Evolutionary conservation across 2,329 filamentous ascomycete genomes (phyloP), one percentile per base, ranked within the genome.

Genomic region (Rasamsonia emersonii): DNA sequence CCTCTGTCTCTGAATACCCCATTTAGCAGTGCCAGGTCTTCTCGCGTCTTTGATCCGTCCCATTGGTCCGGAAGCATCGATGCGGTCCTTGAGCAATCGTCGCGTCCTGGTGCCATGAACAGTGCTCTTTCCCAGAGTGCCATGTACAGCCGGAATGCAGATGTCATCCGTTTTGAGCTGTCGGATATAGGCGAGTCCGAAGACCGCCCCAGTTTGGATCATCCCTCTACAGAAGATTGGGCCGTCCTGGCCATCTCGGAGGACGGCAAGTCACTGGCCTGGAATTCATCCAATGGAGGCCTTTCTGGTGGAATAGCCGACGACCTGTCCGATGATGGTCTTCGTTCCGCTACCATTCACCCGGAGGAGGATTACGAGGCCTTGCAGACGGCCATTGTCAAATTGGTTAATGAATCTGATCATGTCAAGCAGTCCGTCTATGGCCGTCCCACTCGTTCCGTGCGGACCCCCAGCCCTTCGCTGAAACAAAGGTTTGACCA

Each of bases 181-280:
- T 58, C 51, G 8, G 59, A 58, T 32, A 34, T 59, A 33, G 48
- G 51, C 19, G 58, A 60, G 28, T 50, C 51, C 8, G 52, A 54
- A 28, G 50, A 51, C 32, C 56, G 54, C 13, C 78, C 86, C 9
- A 71, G 66, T 9, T 67, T 79, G 11, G 75, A 77, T 33, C 82
- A 91, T 47, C 85, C 85, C 6, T 89, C 83, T 40, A 79, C 80
- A 1, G 86, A 93, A 58, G 71, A 79, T 35, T 93, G 86, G 86
- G 74, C 82, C 4, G 79, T 91, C 5, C 64, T 93, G 6, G 89
- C 88, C 47, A 75, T 93, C 35, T 82, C 82, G 1, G 61, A 75
- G 1, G 77, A 86, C 53, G 83, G 84, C 18, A 77, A 75, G 47
- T 68, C 68, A 31, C 63, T 93, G 24, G 79, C 77, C 70, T 21